Evolutionary conservation across 2,329 filamentous ascomycete genomes (phyloP).

Genomic region (Paracamarosporium sp.): DNA sequence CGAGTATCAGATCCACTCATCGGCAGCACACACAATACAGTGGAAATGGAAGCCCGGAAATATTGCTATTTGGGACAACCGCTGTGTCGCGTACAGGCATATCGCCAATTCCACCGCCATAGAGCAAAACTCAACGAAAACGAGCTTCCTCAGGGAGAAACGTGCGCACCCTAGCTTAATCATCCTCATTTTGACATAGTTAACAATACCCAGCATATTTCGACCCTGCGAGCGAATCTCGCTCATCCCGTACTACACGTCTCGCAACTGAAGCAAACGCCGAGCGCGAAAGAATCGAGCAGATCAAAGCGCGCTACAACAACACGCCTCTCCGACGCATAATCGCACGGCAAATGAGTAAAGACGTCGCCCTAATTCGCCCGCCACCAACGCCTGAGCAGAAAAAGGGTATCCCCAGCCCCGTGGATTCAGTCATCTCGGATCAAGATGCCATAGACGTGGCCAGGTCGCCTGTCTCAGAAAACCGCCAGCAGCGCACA

Average conservation of each 20-base stretch:
- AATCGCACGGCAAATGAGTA: constrained; percentile 7
- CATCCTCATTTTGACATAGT: neutral
- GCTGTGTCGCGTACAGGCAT: constrained; percentile 12
- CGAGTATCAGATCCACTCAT: constrained; percentile 14
- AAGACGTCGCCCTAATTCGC: neutral
- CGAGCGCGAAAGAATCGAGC: neutral
- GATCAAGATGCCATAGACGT: neutral
- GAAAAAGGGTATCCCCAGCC: neutral
- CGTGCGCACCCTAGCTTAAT: constrained; percentile 3
- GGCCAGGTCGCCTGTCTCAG: neutral
- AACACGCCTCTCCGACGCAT: constrained; percentile 20
- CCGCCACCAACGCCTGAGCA: neutral
- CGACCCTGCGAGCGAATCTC: constrained; percentile 13
- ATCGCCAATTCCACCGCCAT: neutral
- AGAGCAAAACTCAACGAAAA: neutral
- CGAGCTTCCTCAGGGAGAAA: constrained; percentile 5
- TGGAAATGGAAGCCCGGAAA: constrained; percentile 17
- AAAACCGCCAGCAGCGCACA: neutral
- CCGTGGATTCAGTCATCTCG: constrained; percentile 5
- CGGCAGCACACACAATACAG: constrained; percentile 15
- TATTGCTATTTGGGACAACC: constrained; percentile 23
- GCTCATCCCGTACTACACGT: neutral
- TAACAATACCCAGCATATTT: constrained; percentile 15
- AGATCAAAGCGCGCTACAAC: constrained; percentile 15
- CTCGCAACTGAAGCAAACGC: constrained; percentile 9